Conservation (phyloP, 1,139 yeast genomes). For the Lodderomyces orthopsilosis region DNA sequence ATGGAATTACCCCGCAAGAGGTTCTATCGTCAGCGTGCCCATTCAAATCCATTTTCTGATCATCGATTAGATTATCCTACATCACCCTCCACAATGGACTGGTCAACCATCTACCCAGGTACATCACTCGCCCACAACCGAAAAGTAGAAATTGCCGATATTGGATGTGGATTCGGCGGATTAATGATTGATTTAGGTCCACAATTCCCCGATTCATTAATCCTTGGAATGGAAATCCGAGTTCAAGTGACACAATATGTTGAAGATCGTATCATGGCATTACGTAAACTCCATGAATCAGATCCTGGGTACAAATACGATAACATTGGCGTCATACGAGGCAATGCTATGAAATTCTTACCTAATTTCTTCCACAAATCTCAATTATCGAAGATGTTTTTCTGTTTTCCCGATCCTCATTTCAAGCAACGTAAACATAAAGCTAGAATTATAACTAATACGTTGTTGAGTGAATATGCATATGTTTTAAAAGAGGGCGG, state of each 20-base stretch:
- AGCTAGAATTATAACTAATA: constrained; percentile 90
- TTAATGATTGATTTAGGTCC: constrained; percentile 77
- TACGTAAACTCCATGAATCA: constrained; percentile 46
- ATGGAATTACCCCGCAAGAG: constrained; percentile 65
- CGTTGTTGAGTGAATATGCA: constrained; percentile 88
- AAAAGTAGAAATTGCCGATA: constrained; percentile 85
- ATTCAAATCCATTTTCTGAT: constrained; percentile 95
- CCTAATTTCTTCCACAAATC: constrained; percentile 87
- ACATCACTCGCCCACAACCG: not conserved
- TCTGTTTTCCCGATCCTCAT: constrained; percentile 99
- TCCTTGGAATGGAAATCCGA: constrained; percentile 95
- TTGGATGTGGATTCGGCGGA: constrained; percentile 99
- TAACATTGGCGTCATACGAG: constrained; percentile 86
- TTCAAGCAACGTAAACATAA: constrained; percentile 96
- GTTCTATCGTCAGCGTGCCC: constrained; percentile 95
- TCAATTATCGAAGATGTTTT: constrained; percentile 85
- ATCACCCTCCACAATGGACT: constrained; percentile 80
- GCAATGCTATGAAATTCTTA: constrained; percentile 94
- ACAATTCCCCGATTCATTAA: constrained; percentile 65
- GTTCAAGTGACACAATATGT: constrained; percentile 97
- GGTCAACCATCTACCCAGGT: constrained; percentile 72
- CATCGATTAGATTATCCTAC: constrained; percentile 87
- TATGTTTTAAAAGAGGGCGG: constrained; percentile 87
- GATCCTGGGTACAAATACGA: constrained; percentile 46
- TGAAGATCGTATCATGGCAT: constrained; percentile 89